Conservation (phyloP, 73 alveolate species). For the Uronychia setigera region DNA sequence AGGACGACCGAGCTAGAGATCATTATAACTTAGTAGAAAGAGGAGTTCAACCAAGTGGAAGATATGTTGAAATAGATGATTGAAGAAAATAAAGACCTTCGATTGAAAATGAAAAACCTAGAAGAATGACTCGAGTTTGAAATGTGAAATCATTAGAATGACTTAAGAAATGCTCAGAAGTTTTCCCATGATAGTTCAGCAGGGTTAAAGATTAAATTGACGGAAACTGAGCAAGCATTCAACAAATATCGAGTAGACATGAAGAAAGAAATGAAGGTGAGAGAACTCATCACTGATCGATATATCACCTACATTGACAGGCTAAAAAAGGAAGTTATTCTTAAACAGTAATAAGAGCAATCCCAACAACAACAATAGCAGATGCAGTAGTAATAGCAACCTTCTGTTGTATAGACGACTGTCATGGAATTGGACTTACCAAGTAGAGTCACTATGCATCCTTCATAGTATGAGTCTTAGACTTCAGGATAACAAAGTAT, state of each 20-base stretch:
- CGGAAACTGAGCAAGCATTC: not conserved
- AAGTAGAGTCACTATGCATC: too few species aligned
- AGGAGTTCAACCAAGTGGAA: not conserved
- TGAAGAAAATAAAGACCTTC: not conserved
- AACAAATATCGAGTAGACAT: not conserved
- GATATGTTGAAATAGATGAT: not conserved
- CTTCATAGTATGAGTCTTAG: too few species aligned
- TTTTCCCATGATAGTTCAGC: not conserved
- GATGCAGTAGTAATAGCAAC: too few species aligned
- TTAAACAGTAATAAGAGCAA: too few species aligned
- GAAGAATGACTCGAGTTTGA: not conserved
- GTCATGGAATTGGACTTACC: too few species aligned
- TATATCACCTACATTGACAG: not conserved
- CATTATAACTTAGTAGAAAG: not conserved
- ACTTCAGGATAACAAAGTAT: too few species aligned
- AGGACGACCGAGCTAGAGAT: not conserved
- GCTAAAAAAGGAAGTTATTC: not conserved
- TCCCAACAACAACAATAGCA: too few species aligned
- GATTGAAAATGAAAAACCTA: not conserved
- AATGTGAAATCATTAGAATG: not conserved
- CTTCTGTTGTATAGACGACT: too few species aligned
- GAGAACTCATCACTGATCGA: not conserved
- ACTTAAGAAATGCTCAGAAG: not conserved
- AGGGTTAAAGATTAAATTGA: not conserved
- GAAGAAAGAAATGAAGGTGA: not conserved